Conservation (phyloP, 495 filamentous ascomycete species). For the Hypoxylon fuscum region DNA sequence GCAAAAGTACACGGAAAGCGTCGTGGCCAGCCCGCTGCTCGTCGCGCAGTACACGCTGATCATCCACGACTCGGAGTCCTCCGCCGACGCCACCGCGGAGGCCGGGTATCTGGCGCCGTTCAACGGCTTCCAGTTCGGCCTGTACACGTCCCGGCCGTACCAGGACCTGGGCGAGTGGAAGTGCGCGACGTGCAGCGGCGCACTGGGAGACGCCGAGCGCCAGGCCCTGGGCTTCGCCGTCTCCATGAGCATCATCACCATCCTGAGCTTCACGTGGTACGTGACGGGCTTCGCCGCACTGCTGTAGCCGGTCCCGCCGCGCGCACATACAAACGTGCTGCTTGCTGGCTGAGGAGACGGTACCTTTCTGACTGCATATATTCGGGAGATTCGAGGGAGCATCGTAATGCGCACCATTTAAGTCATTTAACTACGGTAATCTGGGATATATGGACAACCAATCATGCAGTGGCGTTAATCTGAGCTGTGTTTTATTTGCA, state of each 20-base stretch:
- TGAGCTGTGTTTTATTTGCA: conserved; percentile 14
- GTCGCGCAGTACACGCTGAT: conserved; percentile 84
- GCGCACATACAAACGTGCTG: too few species aligned
- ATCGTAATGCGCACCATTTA: conserved; percentile 26
- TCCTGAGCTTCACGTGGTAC: conserved; percentile 91
- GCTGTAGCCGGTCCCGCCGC: conserved; percentile 49
- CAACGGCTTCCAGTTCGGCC: conserved; percentile 74
- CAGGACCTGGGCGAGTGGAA: conserved; percentile 66
- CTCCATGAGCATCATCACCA: conserved; percentile 77
- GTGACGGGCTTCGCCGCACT: conserved; percentile 70
- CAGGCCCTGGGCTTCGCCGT: conserved; percentile 76
- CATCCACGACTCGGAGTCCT: conserved; percentile 77
- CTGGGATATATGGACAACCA: conserved; percentile 24
- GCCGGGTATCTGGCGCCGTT: conserved; percentile 78
- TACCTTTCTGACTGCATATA: conserved; percentile 34
- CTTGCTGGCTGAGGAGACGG: neutral
- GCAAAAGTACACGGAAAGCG: conserved; percentile 67
- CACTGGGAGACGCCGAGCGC: conserved; percentile 68
- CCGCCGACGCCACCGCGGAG: conserved; percentile 66
- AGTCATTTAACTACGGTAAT: conserved; percentile 28
- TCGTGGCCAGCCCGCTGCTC: conserved; percentile 66
- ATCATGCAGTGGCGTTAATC: conserved; percentile 40
- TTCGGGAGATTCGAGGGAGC: conserved; percentile 26
- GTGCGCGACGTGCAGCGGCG: conserved; percentile 77
- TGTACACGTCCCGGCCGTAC: conserved; percentile 79